These are phyloP conservation scores for Mycena venus DNA, from an alignment of 768 basidiomycete genomes.

Conservation along the genomic window DNA sequence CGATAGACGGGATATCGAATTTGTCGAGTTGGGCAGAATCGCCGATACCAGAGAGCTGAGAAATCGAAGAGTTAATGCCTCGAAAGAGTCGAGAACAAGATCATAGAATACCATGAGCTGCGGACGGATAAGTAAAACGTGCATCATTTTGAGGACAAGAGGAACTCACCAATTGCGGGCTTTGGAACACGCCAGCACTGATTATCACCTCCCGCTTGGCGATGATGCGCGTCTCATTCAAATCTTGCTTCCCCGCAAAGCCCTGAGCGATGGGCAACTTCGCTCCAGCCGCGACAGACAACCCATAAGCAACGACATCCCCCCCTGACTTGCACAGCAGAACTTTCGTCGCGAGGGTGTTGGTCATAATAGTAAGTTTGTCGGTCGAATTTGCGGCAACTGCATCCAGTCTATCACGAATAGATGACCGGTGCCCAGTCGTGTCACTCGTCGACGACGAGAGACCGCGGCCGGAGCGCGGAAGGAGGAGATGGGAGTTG, in stretches of 20 bases:
- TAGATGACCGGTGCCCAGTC: neutral
- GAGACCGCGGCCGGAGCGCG: neutral
- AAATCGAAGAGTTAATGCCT: neutral
- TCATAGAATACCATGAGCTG: constrained; percentile 38
- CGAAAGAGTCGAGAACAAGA: neutral
- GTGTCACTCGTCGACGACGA: neutral
- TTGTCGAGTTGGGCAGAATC: constrained; percentile 38
- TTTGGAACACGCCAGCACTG: constrained; percentile 42
- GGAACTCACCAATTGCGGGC: constrained; percentile 40
- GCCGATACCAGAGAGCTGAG: constrained; percentile 50
- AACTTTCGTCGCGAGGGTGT: constrained; percentile 28
- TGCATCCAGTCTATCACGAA: neutral
- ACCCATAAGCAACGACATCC: constrained; percentile 38
- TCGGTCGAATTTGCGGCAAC: neutral
- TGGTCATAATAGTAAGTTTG: neutral
- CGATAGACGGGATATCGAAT: constrained; percentile 40
- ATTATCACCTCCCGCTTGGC: constrained; percentile 42
- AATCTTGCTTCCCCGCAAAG: constrained; percentile 34
- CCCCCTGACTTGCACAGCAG: constrained; percentile 15
- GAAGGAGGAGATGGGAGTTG: neutral
- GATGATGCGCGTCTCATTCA: constrained; percentile 29
- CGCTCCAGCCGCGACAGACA: constrained; percentile 36
- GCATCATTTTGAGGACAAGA: neutral
- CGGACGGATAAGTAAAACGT: neutral
- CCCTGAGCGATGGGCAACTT: constrained; percentile 39